phyloP scores from a whole-genome alignment of 495 filamentous ascomycete genomes.

The Annulohypoxylon stygium region DNA sequence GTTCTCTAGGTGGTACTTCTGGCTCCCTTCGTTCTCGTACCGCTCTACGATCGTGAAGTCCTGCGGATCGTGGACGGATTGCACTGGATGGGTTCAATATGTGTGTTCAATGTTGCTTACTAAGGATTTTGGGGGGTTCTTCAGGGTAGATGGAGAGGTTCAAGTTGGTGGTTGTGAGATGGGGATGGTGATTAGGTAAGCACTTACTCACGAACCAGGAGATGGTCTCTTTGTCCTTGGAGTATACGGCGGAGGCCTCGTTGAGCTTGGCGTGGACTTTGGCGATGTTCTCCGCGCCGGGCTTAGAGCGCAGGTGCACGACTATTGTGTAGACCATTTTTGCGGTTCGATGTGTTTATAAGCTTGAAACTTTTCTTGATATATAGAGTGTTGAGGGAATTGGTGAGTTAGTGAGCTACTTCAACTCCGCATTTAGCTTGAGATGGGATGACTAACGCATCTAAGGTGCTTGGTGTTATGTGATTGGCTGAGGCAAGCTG shows the following conservation, averaged over 20 bases:
- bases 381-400: background rate
- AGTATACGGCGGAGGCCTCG: slow-evolving; percentile 74
- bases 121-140: background rate
- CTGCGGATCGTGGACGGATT: slow-evolving; percentile 71
- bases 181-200: background rate
- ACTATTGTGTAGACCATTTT: slow-evolving; percentile 69
- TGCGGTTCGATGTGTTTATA: background rate
- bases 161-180: too few species aligned
- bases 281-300: slow-evolving; percentile 68
- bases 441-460: slow-evolving; percentile 6
- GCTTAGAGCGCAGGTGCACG: slow-evolving; percentile 74
- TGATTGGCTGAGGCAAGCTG: slow-evolving; percentile 5
- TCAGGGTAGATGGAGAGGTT: background rate
- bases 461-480: background rate
- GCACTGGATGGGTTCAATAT: too few species aligned
- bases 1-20: slow-evolving; percentile 74
- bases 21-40: slow-evolving; percentile 69
- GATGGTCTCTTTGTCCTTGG: slow-evolving; percentile 74
- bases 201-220: slow-evolving; percentile 69
- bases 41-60: slow-evolving; percentile 79
- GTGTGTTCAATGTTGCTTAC: too few species aligned
- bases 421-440: slow-evolving; percentile 18
- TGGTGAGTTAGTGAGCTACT: background rate
- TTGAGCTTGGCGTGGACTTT: slow-evolving; percentile 75
- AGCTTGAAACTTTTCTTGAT: too few species aligned